A percentile compares a stretch with the other conserved stretches of the same genome.
These are phyloP conservation scores for Thuidium tamariscinum DNA, from an alignment of 225 moss, liverwort and hornwort species.

Conservation along the genomic window DNA sequence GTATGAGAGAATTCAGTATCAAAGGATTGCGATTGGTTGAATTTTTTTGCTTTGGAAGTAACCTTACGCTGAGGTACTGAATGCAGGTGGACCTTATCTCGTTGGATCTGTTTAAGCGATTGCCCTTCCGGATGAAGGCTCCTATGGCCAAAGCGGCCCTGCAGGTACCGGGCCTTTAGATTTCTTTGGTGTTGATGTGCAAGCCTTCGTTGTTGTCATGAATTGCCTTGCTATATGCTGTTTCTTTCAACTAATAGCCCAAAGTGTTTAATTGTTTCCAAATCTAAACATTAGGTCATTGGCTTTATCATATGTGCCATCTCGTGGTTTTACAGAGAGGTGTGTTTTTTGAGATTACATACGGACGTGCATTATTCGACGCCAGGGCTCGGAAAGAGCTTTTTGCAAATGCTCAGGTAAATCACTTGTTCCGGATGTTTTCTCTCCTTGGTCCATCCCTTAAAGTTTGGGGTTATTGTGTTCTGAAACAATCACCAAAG, in stretches of 20 bases:
- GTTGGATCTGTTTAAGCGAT: slow-evolving; percentile 59
- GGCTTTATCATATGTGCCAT: background rate
- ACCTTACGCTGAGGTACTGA: background rate
- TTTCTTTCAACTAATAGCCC: background rate
- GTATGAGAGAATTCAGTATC: background rate
- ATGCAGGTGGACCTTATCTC: slow-evolving; percentile 86
- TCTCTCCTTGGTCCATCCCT: background rate
- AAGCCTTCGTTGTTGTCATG: background rate
- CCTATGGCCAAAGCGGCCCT: slow-evolving; percentile 57
- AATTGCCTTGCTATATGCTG: background rate
- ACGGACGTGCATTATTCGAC: slow-evolving; percentile 71
- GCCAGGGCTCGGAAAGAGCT: slow-evolving; percentile 70
- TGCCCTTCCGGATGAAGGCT: slow-evolving; percentile 78
- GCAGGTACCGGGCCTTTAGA: slow-evolving; percentile 35
- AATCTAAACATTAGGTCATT: background rate
- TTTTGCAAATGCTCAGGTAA: slow-evolving; percentile 73
- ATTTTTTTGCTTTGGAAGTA: background rate
- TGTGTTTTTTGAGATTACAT: slow-evolving; percentile 72
- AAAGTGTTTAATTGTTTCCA: background rate
- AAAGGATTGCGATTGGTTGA: background rate
- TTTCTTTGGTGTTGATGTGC: background rate
- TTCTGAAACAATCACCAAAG: background rate
- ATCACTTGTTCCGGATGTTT: background rate
- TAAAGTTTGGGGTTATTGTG: background rate
- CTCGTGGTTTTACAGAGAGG: slow-evolving; percentile 57